These are phyloP conservation scores for Xanthoconium separans DNA, from an alignment of 1,284 basidiomycete species.

Conservation along the genomic window DNA sequence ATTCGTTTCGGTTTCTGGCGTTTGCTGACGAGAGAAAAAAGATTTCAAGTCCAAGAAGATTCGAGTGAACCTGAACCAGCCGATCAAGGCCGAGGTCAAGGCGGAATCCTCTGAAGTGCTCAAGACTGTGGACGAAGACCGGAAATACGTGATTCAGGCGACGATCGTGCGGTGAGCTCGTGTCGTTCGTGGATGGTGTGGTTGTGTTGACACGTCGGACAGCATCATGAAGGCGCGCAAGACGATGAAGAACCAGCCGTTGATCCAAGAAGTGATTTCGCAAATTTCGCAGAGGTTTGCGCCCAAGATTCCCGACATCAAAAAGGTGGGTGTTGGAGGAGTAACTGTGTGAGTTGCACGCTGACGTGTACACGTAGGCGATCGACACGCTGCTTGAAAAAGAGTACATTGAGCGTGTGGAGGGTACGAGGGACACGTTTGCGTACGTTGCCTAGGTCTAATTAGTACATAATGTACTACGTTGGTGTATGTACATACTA, in stretches of 20 bases:
- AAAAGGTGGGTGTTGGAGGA: constrained; percentile 60
- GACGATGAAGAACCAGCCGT: constrained; percentile 93
- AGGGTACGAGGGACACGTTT: constrained; percentile 78
- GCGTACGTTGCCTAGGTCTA: constrained; percentile 68
- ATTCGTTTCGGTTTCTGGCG: not conserved
- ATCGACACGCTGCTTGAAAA: constrained; percentile 97
- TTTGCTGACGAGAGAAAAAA: constrained; percentile 30
- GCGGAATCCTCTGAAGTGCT: constrained; percentile 89
- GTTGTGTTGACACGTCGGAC: constrained; percentile 4
- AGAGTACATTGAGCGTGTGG: constrained; percentile 94
- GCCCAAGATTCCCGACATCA: constrained; percentile 90
- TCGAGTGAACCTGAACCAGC: constrained; percentile 89
- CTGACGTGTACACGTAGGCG: constrained; percentile 52
- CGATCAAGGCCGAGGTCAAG: constrained; percentile 94
- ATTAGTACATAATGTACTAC: too few relatives aligned
- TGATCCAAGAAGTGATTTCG: constrained; percentile 93
- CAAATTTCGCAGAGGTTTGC: constrained; percentile 89
- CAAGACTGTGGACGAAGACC: constrained; percentile 96
- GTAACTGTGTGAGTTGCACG: not conserved
- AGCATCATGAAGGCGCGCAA: constrained; percentile 98
- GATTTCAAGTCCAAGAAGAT: constrained; percentile 99
- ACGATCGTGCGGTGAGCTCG: constrained; percentile 83
- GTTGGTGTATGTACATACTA: too few relatives aligned
- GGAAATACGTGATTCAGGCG: constrained; percentile 96
- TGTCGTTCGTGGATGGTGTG: not conserved